Conservation (phyloP, 2,329 filamentous ascomycete species). For the Paecilomyces fulvus region DNA sequence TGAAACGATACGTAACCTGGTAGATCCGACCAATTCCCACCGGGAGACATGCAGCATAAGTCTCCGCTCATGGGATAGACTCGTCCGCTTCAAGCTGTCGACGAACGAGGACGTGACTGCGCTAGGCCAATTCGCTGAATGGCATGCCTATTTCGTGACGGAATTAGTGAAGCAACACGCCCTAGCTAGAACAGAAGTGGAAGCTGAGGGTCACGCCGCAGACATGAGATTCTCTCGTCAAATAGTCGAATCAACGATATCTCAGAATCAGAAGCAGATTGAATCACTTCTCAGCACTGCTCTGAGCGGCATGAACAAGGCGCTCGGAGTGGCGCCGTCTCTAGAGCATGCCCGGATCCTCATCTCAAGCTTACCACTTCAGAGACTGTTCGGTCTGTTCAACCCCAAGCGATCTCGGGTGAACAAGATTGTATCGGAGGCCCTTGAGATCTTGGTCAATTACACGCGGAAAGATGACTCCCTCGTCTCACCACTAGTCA, state of each 20-base stretch:
- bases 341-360: constrained; percentile 35
- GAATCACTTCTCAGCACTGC: constrained; percentile 47
- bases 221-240: constrained; percentile 34
- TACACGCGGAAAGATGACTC: constrained; percentile 28
- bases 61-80: constrained; percentile 49
- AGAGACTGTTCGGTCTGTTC: constrained; percentile 44
- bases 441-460: constrained; percentile 39
- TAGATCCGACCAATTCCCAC: constrained; percentile 50
- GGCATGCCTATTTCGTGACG: constrained; percentile 47
- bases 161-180: constrained; percentile 48
- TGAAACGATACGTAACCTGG: constrained; percentile 44
- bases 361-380: constrained; percentile 36
- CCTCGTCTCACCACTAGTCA: constrained; percentile 9
- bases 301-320: constrained; percentile 42
- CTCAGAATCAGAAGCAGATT: constrained; percentile 50
- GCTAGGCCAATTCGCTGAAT: constrained; percentile 43
- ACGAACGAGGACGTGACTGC: constrained; percentile 39
- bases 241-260: constrained; percentile 44
- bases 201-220: constrained; percentile 39
- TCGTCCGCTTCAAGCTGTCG: constrained; percentile 50
- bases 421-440: constrained; percentile 40
- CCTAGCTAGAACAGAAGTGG: constrained; percentile 49
- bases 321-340: constrained; percentile 35
- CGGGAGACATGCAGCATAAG: constrained; percentile 52
- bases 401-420: constrained; percentile 39